Conservation (phyloP, 257 asterid species). For the Solanum peruvianum region DNA sequence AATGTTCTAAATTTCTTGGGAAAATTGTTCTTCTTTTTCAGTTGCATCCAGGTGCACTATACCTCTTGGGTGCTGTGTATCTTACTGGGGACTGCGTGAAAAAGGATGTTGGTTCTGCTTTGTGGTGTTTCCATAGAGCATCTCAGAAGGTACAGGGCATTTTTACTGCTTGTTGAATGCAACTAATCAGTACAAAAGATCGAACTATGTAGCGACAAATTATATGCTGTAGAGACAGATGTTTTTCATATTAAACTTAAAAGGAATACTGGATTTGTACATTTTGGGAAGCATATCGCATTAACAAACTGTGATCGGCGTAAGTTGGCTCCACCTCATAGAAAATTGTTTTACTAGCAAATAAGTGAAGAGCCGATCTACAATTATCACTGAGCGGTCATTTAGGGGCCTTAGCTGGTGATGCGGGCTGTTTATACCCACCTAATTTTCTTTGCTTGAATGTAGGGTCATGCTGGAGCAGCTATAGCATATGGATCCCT, state of each 20-base stretch:
- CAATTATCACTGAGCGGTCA: not conserved
- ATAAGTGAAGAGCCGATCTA: not conserved
- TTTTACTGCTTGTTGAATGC: not conserved
- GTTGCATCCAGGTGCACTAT: slow-evolving; percentile 95
- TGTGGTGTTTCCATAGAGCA: slow-evolving; percentile 98
- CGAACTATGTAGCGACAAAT: not conserved
- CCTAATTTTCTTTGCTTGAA: slow-evolving; percentile 5
- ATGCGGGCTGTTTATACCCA: not conserved
- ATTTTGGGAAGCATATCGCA: not conserved
- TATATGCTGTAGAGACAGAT: not conserved
- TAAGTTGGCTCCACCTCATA: not conserved
- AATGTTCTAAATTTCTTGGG: slow-evolving; percentile 3
- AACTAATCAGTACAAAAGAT: not conserved
- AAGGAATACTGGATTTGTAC: not conserved
- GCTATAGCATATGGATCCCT: slow-evolving; percentile 91
- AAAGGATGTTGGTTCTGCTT: slow-evolving; percentile 71
- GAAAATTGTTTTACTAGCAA: not conserved
- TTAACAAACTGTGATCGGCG: not conserved
- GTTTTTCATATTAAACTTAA: not conserved
- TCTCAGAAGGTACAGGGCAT: slow-evolving; percentile 58
- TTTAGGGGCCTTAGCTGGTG: too few relatives aligned
- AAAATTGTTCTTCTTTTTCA: slow-evolving; percentile 1
- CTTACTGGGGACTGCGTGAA: slow-evolving; percentile 89
- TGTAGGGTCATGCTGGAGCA: slow-evolving; percentile 87
- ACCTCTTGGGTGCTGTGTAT: slow-evolving; percentile 89